Conservation (phyloP, 2,329 filamentous ascomycete species). For the Verticillium zaregamsianum region DNA sequence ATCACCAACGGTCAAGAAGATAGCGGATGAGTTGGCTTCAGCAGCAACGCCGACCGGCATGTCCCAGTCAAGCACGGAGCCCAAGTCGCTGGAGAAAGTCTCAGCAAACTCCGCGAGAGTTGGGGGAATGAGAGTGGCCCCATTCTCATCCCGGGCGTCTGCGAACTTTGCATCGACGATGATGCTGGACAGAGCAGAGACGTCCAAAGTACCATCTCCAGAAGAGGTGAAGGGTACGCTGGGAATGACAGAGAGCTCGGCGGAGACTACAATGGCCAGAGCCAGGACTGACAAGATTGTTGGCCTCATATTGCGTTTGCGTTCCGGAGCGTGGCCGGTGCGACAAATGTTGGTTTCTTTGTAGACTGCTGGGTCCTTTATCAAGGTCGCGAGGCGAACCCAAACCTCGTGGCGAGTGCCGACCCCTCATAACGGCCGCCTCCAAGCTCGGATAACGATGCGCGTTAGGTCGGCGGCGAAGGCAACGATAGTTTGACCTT, state of each 20-base stretch:
- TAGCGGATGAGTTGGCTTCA: slow-evolving; percentile 14
- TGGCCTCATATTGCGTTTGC: slow-evolving; percentile 1
- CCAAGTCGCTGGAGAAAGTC: slow-evolving; percentile 36
- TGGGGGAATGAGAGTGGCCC: slow-evolving; percentile 48
- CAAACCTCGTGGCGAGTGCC: background rate
- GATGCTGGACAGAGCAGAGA: slow-evolving; percentile 27
- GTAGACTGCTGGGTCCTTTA: background rate
- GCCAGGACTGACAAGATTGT: background rate
- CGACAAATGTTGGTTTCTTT: background rate
- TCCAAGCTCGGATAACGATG: background rate
- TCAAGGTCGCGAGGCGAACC: background rate
- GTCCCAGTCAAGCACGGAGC: slow-evolving; percentile 21
- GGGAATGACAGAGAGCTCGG: slow-evolving; percentile 23
- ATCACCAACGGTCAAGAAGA: slow-evolving; percentile 45
- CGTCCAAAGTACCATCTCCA: slow-evolving; percentile 17
- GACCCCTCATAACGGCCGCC: background rate
- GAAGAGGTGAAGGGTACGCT: slow-evolving; percentile 26
- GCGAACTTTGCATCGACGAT: slow-evolving; percentile 39
- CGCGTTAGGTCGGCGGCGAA: background rate
- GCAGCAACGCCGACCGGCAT: slow-evolving; percentile 23
- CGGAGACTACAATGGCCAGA: background rate
- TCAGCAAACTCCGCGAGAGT: slow-evolving; percentile 41
- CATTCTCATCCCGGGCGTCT: slow-evolving; percentile 34
- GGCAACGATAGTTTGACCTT: background rate
- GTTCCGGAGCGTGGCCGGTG: too few relatives aligned